Percentiles rank a stretch among this genome's conserved stretches.
Conservation (phyloP, 768 basidiomycete genomes). For the Tephrocybe sp. region DNA sequence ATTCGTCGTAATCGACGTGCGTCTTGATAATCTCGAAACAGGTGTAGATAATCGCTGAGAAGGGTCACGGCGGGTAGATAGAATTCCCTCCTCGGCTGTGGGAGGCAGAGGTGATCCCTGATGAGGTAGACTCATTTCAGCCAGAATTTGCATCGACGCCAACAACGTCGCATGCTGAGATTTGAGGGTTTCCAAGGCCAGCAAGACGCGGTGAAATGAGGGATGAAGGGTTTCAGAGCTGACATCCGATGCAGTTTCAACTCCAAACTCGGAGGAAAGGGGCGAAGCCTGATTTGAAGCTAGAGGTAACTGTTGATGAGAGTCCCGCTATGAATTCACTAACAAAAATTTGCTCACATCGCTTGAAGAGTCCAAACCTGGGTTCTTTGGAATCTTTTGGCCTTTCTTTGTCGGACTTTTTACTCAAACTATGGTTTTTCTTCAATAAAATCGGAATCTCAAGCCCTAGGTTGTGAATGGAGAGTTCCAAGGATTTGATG, state of each 20-base stretch:
- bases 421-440: conserved; percentile 35
- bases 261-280: conserved; percentile 18
- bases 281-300: conserved; percentile 22
- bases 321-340: not conserved
- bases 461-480: conserved; percentile 41
- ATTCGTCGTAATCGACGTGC: conserved; percentile 46
- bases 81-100: conserved; percentile 48
- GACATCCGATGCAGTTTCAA: conserved; percentile 3
- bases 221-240: conserved; percentile 14
- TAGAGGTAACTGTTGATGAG: conserved; percentile 4
- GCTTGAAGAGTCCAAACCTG: conserved; percentile 62
- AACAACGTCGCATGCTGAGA: conserved; percentile 54
- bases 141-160: conserved; percentile 36
- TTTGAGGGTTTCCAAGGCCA: conserved; percentile 52
- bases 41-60: conserved; percentile 24
- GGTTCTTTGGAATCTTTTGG: conserved; percentile 39
- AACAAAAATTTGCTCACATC: conserved; percentile 34
- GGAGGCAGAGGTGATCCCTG: conserved; percentile 39
- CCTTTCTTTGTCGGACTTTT: conserved; percentile 51
- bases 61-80: conserved; percentile 12
- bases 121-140: conserved; percentile 24
- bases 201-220: conserved; percentile 41
- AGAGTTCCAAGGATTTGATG: conserved; percentile 55
- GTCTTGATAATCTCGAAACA: conserved; percentile 33
- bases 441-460: conserved; percentile 36